Conservation (phyloP, 2,329 filamentous ascomycete genomes). For the Periconia sp. region DNA sequence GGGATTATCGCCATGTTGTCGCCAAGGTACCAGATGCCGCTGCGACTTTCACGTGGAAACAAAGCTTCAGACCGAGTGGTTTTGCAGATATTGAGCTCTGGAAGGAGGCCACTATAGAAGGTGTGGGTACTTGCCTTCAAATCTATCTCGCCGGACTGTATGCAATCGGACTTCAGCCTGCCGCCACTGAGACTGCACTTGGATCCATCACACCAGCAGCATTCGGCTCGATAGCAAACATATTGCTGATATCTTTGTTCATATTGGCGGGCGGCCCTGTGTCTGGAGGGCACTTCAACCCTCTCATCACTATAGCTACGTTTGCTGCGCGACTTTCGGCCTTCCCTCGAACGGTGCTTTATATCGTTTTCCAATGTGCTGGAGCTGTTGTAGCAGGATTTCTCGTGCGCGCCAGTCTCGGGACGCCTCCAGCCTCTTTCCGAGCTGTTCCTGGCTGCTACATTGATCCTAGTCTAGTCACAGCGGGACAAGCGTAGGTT, state of each 20-base stretch:
- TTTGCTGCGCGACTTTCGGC: constrained; percentile 59
- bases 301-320: constrained; percentile 60
- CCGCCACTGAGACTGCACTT: constrained; percentile 26
- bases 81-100: constrained; percentile 26
- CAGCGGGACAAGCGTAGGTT: constrained; percentile 44
- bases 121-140: constrained; percentile 28
- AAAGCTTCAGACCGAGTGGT: constrained; percentile 17
- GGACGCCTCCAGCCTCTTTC: constrained; percentile 16
- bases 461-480: constrained; percentile 42
- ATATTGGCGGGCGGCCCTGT: constrained; percentile 58
- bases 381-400: constrained; percentile 55
- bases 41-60: constrained; percentile 22
- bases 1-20: constrained; percentile 16
- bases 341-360: constrained; percentile 56
- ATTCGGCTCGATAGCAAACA: constrained; percentile 49
- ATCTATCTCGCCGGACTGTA: constrained; percentile 26
- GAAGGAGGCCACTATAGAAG: constrained; percentile 30
- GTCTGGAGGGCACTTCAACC: constrained; percentile 60
- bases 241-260: constrained; percentile 53
- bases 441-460: constrained; percentile 27
- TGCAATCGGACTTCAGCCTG: constrained; percentile 20
- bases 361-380: constrained; percentile 53
- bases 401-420: constrained; percentile 44
- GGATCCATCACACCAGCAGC: constrained; percentile 30
- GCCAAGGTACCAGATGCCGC: constrained; percentile 36